A percentile compares a stretch with the other conserved stretches of the same genome.
Conservation (phyloP, 108 stramenopile species). For the Fragilariopsis cylindrus region DNA sequence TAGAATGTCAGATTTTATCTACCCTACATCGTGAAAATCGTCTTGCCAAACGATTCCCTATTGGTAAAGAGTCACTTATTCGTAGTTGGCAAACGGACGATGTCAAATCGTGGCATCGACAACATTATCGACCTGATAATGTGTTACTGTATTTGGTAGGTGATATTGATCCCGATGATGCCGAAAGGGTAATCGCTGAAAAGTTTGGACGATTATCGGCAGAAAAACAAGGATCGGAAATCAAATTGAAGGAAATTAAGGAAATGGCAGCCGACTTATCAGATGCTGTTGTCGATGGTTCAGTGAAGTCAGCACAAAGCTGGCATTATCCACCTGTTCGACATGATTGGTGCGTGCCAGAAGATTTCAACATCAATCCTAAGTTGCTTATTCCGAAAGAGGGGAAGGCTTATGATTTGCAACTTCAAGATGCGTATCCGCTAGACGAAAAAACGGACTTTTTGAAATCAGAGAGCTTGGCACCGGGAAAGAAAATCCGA, state of each 20-base stretch:
- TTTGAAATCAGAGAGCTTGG: slow-evolving; percentile 60
- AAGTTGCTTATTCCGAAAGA: slow-evolving; percentile 40
- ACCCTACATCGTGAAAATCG: slow-evolving; percentile 96
- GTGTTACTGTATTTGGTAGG: slow-evolving; percentile 96
- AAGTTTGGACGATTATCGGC: slow-evolving; percentile 86
- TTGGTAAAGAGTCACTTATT: slow-evolving; percentile 95
- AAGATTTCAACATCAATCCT: slow-evolving; percentile 34
- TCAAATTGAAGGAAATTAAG: slow-evolving; percentile 68
- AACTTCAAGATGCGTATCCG: slow-evolving; percentile 68
- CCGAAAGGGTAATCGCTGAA: slow-evolving; percentile 78
- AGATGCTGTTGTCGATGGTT: slow-evolving; percentile 72
- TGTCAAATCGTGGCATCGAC: slow-evolving; percentile 94
- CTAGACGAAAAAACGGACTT: slow-evolving; percentile 83
- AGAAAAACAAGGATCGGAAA: slow-evolving; percentile 77
- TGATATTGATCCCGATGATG: slow-evolving; percentile 84
- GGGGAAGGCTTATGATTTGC: slow-evolving; percentile 66
- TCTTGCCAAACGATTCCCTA: slow-evolving; percentile 95
- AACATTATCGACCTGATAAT: slow-evolving; percentile 98
- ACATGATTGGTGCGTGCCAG: slow-evolving; percentile 80
- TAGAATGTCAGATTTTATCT: slow-evolving; percentile 95
- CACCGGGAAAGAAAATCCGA: slow-evolving; percentile 68
- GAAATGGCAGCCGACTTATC: slow-evolving; percentile 68
- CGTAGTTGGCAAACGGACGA: slow-evolving; percentile 88
- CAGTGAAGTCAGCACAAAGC: slow-evolving; percentile 83
- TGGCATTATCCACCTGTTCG: slow-evolving; percentile 92